Evolutionary conservation across 768 basidiomycete genomes (phyloP), one percentile per base, ranked within the genome.

Genomic region (Rhodosporidiobolus sp.): DNA sequence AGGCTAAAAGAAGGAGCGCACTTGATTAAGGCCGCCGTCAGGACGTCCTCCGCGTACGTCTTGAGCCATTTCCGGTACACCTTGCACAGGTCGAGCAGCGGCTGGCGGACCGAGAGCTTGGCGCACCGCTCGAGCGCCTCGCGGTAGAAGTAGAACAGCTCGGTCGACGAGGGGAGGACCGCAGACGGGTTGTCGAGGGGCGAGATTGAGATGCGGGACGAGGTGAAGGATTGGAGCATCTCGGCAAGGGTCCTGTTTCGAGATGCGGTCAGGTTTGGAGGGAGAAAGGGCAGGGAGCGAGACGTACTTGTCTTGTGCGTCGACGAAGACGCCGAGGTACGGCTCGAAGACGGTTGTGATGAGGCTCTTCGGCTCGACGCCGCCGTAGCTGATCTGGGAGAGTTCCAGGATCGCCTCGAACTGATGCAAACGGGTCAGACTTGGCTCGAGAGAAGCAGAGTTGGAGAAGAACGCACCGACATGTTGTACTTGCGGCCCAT

Each of bases 31-130:
- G 85, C 86, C 19, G 87, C 83, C 34, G 87, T 82, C 1, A 99
- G 84, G 0, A 98, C 90, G 59, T 98, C 95, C 84, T 99, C 96
- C 90, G 95, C 94, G 83, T 95, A 99, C 54, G 94, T 88, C 76
- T 87, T 86, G 46, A 99, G 82, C 94, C 95, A 98, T 80, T 97
- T 98, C 80, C 88, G 92, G 79, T 92, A 92, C 50, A 99, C 81
- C 26, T 84, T 85, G 65, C 87, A 87, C 48, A 99, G 80, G 76
- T 95, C 92, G 80, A 88, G 90, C 72, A 99, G 82, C 9, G 93
- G 86, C 70, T 89, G 87, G 0, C 91, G 90, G 1, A 88, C 91
- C 17, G 91, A 94, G 7, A 96, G 83, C 78, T 91, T 94, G 4
- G 91, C 89, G 78, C 95, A 97, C 79, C 94, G 91, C 63, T 98